A percentile compares a stretch with the other conserved stretches of the same genome.
These are phyloP conservation scores for Medicago arabica DNA, from an alignment of 306 rosid genomes.

Conservation along the genomic window DNA sequence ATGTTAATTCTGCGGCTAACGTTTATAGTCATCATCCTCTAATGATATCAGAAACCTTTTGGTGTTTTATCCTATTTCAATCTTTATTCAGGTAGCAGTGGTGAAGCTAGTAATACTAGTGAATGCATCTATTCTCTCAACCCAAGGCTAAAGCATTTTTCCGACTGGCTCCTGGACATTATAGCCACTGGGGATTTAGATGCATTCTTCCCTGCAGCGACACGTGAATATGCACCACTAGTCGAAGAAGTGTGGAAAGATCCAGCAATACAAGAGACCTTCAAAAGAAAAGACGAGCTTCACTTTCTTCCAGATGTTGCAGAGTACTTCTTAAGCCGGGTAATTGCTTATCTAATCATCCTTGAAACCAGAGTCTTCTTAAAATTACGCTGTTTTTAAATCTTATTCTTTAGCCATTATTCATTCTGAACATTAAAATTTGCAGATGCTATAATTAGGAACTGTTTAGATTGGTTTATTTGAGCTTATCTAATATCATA, in stretches of 20 bases:
- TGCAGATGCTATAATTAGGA: not conserved
- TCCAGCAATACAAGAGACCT: slow-evolving; percentile 92
- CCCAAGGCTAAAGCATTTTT: slow-evolving; percentile 92
- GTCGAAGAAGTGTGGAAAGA: slow-evolving; percentile 99
- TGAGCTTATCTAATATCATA: not conserved
- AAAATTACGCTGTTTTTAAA: slow-evolving; percentile 8
- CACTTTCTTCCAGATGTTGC: slow-evolving; percentile 96
- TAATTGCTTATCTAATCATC: slow-evolving; percentile 41
- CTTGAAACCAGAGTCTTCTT: not conserved
- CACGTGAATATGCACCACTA: slow-evolving; percentile 98
- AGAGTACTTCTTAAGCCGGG: slow-evolving; percentile 91
- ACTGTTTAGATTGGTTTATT: not conserved
- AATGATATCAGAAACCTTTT: not conserved
- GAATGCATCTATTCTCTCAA: slow-evolving; percentile 84
- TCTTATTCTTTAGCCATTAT: not conserved
- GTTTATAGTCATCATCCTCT: not conserved
- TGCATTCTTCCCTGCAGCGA: slow-evolving; percentile 99
- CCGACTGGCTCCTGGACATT: slow-evolving; percentile 97
- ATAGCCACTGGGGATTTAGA: slow-evolving; percentile 98
- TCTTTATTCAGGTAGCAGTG: slow-evolving; percentile 63
- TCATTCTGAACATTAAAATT: slow-evolving; percentile 16
- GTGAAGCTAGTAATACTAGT: slow-evolving; percentile 48
- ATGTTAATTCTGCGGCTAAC: not conserved
- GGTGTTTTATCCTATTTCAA: slow-evolving; percentile 31
- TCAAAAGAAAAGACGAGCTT: slow-evolving; percentile 87